Base-by-base conservation (phyloP, 1,284 basidiomycete species). In the Exsudoporus floridanus region DNA sequence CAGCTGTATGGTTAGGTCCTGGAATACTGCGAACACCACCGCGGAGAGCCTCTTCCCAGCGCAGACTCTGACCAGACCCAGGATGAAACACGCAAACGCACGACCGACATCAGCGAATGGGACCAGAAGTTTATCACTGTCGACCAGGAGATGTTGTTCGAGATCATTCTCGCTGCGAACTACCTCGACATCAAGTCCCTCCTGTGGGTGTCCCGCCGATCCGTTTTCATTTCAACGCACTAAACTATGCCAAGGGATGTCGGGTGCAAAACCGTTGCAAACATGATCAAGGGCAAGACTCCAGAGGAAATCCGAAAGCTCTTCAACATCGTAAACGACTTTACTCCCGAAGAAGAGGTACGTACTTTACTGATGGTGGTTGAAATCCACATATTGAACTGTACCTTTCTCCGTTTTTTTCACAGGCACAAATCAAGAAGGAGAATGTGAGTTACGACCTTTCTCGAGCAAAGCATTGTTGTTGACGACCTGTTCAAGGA, bases 181-280 rank as follows among this genome's bases (percentile, higher is more conserved):
- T 99, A 99, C 76, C 89, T 99, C 65, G 97, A 99, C 72, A 99
- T 99, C 81, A 99, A 99, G 79, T 90, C 95, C 34, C 83, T 99
- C 42, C 85, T 99, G 94, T 96, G 63, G 63, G 90, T 79, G 27
- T 21, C 40, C 16, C 27, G 16, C 40, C 14, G 41, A 40, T 27
- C 9, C 42, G 42, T 16, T 40, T 52, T 41, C 21, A n/a, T 42
- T 36, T 13, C 9, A n/a, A 49, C 14, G 46, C 37, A 55, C 40
- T 49, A 38, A 53, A 35, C 49, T 31, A 12, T 30, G 25, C 45
- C 25, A 65, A 96, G 94, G 60, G 97, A 99, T 70, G 94, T 99
- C 55, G 97, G 97, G 1, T 99, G 97, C 85, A 98, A 99, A 83
- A 99, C 96, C 14, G 97, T 99, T 9, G 97, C 97, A 27, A 98